Base-by-base conservation (phyloP, 148 eudicot genomes). In the Cornus controversa region DNA sequence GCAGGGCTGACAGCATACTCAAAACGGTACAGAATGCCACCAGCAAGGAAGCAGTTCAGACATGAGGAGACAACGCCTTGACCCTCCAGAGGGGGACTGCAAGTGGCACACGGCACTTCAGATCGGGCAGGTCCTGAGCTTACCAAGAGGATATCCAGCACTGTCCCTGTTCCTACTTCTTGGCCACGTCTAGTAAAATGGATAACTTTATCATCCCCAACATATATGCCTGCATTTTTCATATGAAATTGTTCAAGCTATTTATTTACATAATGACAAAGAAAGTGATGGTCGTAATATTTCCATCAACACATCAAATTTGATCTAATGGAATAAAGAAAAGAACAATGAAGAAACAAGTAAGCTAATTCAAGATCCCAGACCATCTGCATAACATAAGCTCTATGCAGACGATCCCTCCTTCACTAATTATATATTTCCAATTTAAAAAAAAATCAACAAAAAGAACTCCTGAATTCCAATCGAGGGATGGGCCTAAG, bases 141-240 rank as follows among this genome's bases (percentile, higher is more conserved):
- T 16, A 92, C 85, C 50, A 94, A 78, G 62, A 94, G 88, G 16
- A 86, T 62, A 69, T 94, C 98, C 40, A 94, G 73, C 57, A 85
- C 82, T 3, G 97, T 93, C 31, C 97, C 97, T 2, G 97, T 93
- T 71, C 95, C 97, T 18, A 93, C 87, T 91, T 94, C 98, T 67
- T 87, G 94, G 63, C 98, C 98, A 7, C 81, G 94, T 78, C 98
- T 89, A 22, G 98, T 94, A 89, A 94, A 94, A 82, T 94, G 98
- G 60, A 94, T 82, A 24, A 94, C 98, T 83, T 84, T 87, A 74
- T 88, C 73, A 54, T 92, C 93, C 60, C 98, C 98, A 72, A 89
- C 77, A 54, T 86, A 90, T 22, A 94, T 90, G 31, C 98, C 98
- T 92, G 72, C 34, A 75, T 25, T n/a, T 42, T 67, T 28, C 20